Evolutionary conservation across 768 basidiomycete species (phyloP), one percentile per base, ranked within the genome.

Genomic region (Suillus luteus): DNA sequence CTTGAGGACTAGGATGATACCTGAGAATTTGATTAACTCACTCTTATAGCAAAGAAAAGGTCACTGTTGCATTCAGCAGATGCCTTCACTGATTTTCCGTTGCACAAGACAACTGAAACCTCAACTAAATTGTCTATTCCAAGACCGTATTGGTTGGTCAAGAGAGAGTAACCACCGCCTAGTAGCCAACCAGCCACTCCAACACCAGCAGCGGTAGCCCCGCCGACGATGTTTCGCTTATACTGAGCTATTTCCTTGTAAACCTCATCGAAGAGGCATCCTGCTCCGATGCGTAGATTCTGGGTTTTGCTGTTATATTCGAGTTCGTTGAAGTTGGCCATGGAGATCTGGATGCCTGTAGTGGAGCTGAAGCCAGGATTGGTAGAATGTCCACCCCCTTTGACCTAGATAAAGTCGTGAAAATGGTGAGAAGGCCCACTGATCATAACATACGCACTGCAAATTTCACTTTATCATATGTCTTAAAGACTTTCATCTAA

Each of bases 31-130:
- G 27, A 31, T 31, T 17, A 41, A 59, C 66, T 37, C 61, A 69
- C 68, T 62, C 65, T 70, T n/a, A 70, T 62, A 12, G 66, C 82
- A 58, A 77, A 80, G 69, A 83, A 83, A 2, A 84, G 70, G 27
- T 76, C 72, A 15, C 33, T 0, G 75, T 3, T 64, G 52, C 43
- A 76, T 62, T 49, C 31, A 22, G 41, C 64, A 12, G 35, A 57
- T 31, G 51, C 69, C 40, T n/a, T 60, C 7, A 12, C 15, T 15
- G 62, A 55, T 1, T 60, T 61, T 4, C 78, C 79, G 48, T 69
- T 68, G 9, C 77, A 76, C 1, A 73, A 59, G 17, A 77, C 74
- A 17, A 78, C 62, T 59, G 74, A 59, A 15, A 67, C 70, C 35
- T 55, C 67, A 15, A 55, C 63, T 35, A 80, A 57, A 59, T 76